These are phyloP conservation scores for Starmera stellimalicola DNA, from an alignment of 1,139 yeast genomes.

Conservation along the genomic window DNA sequence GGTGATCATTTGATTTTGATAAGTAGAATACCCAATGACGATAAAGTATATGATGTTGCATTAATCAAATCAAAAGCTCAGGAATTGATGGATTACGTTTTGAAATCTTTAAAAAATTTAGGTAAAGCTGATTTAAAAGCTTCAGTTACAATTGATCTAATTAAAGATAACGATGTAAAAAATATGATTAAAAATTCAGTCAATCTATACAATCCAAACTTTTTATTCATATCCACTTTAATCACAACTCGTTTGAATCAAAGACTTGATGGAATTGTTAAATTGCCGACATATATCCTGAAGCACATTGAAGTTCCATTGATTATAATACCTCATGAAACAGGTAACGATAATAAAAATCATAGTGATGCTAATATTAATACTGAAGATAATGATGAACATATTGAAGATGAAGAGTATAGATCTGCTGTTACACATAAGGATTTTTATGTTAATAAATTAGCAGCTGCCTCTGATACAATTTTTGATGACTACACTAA, in stretches of 20 bases:
- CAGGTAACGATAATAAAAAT: constrained; percentile 6
- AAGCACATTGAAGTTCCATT: constrained; percentile 24
- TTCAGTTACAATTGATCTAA: constrained; percentile 47
- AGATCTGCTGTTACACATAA: not conserved
- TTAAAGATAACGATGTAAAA: constrained; percentile 29
- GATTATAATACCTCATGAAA: constrained; percentile 22
- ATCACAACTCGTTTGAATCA: constrained; percentile 22
- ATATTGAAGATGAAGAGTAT: not conserved
- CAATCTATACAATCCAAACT: constrained; percentile 45
- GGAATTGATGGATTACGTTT: constrained; percentile 12
- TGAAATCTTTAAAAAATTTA: constrained; percentile 8
- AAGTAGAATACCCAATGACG: constrained; percentile 29
- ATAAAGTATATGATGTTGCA: constrained; percentile 5
- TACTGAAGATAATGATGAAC: not conserved
- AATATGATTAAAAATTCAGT: constrained; percentile 42
- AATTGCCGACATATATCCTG: constrained; percentile 25
- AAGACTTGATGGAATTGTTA: constrained; percentile 22
- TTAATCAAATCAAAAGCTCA: constrained; percentile 17
- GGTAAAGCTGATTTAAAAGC: constrained; percentile 25
- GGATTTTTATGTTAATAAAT: not conserved
- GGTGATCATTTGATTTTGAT: constrained; percentile 57
- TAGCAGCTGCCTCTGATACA: not conserved
- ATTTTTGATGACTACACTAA: constrained; percentile 15
- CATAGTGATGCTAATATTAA: constrained; percentile 2
- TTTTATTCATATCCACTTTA: constrained; percentile 33